Conservation (phyloP, 164 flowering plant genomes). For the Dillenia turbinata region DNA sequence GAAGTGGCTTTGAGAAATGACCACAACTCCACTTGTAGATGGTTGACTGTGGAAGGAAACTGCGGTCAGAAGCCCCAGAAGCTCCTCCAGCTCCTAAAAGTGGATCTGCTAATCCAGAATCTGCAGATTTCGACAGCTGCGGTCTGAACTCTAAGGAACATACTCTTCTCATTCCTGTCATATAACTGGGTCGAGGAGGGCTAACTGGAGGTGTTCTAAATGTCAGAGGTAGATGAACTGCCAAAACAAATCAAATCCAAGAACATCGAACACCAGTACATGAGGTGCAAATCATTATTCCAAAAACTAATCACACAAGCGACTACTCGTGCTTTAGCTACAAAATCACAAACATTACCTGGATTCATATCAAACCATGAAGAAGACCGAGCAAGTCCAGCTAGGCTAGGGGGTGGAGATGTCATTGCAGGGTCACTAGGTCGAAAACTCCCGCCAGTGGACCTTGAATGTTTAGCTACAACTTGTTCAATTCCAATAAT, state of each 20-base stretch:
- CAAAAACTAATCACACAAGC: no score
- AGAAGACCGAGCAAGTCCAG: conserved; percentile 87
- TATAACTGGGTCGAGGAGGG: conserved; percentile 74
- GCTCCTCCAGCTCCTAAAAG: conserved; percentile 61
- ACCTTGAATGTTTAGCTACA: conserved; percentile 48
- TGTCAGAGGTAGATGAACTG: conserved; percentile 79
- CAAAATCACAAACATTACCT: conserved; percentile 32
- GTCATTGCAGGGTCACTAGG: conserved; percentile 43
- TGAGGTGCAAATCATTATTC: no score
- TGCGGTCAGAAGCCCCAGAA: conserved; percentile 64
- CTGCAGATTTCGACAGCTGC: conserved; percentile 65
- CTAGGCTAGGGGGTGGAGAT: conserved; percentile 38
- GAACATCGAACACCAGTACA: not conserved
- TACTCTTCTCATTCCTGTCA: conserved; percentile 87
- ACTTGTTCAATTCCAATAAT: conserved; percentile 95
- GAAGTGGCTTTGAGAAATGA: conserved; percentile 92
- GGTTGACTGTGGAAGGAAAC: conserved; percentile 91
- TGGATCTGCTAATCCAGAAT: conserved; percentile 93
- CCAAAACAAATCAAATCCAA: conserved; percentile 4
- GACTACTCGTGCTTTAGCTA: no score
- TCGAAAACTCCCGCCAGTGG: conserved; percentile 29
- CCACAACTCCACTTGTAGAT: conserved; percentile 97
- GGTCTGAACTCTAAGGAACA: conserved; percentile 91
- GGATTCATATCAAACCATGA: conserved; percentile 94
- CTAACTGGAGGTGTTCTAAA: conserved; percentile 99